Base-by-base conservation (phyloP, 768 basidiomycete species). In the Tylopilus intermedius region DNA sequence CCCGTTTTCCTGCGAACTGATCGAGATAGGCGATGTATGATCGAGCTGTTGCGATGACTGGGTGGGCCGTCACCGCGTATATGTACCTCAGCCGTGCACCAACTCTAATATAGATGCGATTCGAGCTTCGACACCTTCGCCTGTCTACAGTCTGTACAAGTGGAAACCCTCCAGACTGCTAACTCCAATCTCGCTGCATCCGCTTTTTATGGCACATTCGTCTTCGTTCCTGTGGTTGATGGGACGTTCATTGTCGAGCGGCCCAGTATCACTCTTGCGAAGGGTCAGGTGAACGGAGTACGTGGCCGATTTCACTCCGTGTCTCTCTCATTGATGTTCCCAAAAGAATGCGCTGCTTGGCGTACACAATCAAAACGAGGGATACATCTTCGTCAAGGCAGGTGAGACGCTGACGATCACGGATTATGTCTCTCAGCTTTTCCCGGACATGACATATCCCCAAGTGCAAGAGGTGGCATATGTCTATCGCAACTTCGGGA, bases 391-490 rank as follows among this genome's bases (percentile, higher is more conserved):
- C 37, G 66, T 70, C 2, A 26, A 68, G 40, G 14, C 24, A 26
- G 58, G 35, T 18, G 63, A 41, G 63, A 71, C 59, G 33, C 51
- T 43, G 51, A 45, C 53, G 13, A 42, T 54, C 15, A 48, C 56
- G 1, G 58, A 62, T n/a, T 66, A 65, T 8, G 30, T 69, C 18
- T 51, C 69, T 10, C 62, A 71, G 8, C 64, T 80, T 8, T 80
- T 76, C 62, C 77, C 79, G 0, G 57, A 68, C 6, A 61, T 79
- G 41, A 59, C 58, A 1, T 22, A 55, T 5, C 18, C 32, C 2
- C 58, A 76, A 37, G 57, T 64, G 8, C 49, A 60, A 15, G 57
- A 51, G 21, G 70, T 60, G 0, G 60, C 66, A 0, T 27, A 32
- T 3, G 32, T 66, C 5, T 79, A 78, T 53, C 47, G 55, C 38